Base-by-base conservation (phyloP, 2,329 filamentous ascomycete species). In the Rhynchosporium graminicola region DNA sequence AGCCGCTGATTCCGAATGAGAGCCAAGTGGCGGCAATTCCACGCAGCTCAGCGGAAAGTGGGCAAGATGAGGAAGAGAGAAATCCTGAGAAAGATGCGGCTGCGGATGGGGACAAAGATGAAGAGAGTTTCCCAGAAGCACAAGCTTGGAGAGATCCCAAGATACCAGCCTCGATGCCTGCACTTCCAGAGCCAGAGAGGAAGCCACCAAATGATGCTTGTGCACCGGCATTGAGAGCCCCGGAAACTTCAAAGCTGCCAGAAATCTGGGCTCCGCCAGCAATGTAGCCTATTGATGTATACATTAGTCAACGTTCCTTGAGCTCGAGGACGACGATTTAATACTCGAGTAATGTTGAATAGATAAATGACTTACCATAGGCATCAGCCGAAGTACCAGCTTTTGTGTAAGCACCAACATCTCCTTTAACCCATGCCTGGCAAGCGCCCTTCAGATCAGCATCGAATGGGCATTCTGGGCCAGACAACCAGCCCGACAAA, bases 51-150 rank as follows among this genome's bases (percentile, higher is more conserved):
- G 2, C 36, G 7, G 40, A 38, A 0, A 60, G 57, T 52, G 47
- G n/a, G 57, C 61, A 57, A 29, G 57, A 57, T 12, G 57, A 46
- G 5, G 61, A 57, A 7, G 50, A 46, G 28, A 62, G 60, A 38
- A 38, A 50, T 20, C 33, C 15, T 29, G 57, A 43, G 28, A 60
- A 20, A 2, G 57, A 38, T 5, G 7, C 10, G 5, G 47, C 9
- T 4, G 57, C 48, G 10, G 57, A n/a, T 15, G 48, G 12, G 42
- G 42, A 36, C 6, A 60, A 42, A 12, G 46, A 45, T 20, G 57
- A 52, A 26, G 57, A 38, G 12, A 52, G 47, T 36, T 52, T 31
- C 1, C 57, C 57, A n/a, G 57, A 40, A 20, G 57, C 57, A 40
- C 57, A 60, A 1, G 5, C 8, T 38, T 60, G 10, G 4, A 60